A percentile compares a stretch with the other conserved stretches of the same genome.
Conservation (phyloP, 129 eudicot species). For the Smallanthus sonchifolius region DNA sequence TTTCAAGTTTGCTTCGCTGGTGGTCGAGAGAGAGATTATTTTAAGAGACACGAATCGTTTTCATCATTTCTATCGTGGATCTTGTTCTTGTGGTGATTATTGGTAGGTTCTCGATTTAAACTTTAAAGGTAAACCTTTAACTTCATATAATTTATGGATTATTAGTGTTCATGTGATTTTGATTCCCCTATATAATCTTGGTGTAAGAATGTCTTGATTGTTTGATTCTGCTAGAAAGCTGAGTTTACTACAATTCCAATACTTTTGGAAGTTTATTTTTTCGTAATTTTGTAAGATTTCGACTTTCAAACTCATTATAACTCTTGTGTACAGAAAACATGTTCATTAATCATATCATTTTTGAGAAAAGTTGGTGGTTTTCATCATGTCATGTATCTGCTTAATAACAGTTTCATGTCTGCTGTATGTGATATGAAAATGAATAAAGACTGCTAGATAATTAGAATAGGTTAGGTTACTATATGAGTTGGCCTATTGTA, state of each 20-base stretch:
- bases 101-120: constrained; percentile 44
- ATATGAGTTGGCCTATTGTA: not conserved
- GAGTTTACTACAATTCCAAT: not conserved
- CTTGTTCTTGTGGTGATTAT: constrained; percentile 84
- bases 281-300: not conserved
- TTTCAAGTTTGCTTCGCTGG: constrained; percentile 58
- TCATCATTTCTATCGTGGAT: constrained; percentile 65
- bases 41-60: constrained; percentile 79
- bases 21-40: constrained; percentile 60
- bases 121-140: not conserved
- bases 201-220: not conserved
- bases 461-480: too few species aligned
- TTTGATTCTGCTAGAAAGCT: not conserved
- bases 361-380: too few species aligned
- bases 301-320: not conserved
- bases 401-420: not conserved
- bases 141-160: not conserved
- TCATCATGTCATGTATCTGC: not conserved
- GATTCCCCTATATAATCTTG: not conserved
- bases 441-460: not conserved
- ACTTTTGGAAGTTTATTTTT: not conserved
- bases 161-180: not conserved
- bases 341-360: not conserved
- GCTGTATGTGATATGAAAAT: not conserved
- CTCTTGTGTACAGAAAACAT: not conserved